These are phyloP conservation scores for Cyanidiococcus yangmingshanensis DNA, from an alignment of 23 red algal genomes.

Conservation along the genomic window DNA sequence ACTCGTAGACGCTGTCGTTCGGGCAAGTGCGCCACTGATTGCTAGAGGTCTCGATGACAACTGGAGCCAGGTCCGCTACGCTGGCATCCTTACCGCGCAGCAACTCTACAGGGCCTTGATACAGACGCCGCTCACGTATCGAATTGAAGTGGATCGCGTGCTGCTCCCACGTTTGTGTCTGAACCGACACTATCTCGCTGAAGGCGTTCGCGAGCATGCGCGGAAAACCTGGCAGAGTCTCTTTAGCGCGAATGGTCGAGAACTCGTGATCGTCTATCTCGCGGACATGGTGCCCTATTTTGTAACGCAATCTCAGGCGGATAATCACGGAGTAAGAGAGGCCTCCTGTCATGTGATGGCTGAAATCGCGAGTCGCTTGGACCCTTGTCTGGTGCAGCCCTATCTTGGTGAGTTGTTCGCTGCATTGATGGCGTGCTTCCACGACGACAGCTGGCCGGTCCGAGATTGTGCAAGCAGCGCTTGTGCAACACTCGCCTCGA, in stretches of 20 bases:
- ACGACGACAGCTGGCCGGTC: conserved; percentile 98
- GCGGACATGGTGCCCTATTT: conserved; percentile 44
- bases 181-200: conserved; percentile 92
- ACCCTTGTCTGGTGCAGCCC: conserved; percentile 27
- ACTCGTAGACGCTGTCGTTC: conserved; percentile 8
- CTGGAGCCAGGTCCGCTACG: conserved; percentile 95
- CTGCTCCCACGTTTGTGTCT: conserved; percentile 84
- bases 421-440: conserved; percentile 54
- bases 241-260: conserved; percentile 34
- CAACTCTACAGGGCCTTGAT: conserved; percentile 9
- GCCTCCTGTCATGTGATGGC: conserved; percentile 71
- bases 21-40: conserved; percentile 6
- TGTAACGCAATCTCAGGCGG: conserved; percentile 52
- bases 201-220: conserved; percentile 67
- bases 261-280: conserved; percentile 33
- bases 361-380: conserved; percentile 38
- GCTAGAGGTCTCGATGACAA: conserved; percentile 77
- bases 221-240: conserved; percentile 53
- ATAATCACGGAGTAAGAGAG: conserved; percentile 95
- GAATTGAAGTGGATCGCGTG: conserved; percentile 25
- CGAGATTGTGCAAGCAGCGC: conserved; percentile 76
- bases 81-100: not conserved
- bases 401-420: conserved; percentile 31
- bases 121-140: not conserved
- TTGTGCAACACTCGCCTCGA: conserved; percentile 32